A percentile compares a stretch with the other conserved stretches of the same genome.
Evolutionary conservation across 2,329 filamentous ascomycete species (phyloP).

Genomic region (Diaporthe capsici): DNA sequence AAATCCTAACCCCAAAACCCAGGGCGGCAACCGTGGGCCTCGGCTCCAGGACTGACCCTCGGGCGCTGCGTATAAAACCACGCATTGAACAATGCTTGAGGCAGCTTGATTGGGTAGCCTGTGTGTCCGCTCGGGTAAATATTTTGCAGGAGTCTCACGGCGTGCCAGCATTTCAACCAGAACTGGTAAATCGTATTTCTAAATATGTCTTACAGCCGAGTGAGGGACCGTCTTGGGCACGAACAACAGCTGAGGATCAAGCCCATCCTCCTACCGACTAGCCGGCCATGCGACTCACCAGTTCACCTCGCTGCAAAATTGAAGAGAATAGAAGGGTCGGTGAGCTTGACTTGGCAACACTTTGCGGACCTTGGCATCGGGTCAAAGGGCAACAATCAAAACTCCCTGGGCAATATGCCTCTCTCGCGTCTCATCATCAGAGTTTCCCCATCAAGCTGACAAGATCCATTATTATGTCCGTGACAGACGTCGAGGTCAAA

Average conservation of each 20-base stretch:
- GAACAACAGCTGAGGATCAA: not conserved
- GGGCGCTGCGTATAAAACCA: not conserved
- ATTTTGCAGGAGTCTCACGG: not conserved
- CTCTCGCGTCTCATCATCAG: not conserved
- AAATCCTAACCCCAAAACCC: conserved; percentile 31
- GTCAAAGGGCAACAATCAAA: not conserved
- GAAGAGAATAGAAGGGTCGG: not conserved
- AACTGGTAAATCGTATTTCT: not conserved
- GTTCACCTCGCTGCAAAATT: not conserved
- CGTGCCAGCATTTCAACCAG: not conserved
- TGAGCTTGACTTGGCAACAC: not conserved
- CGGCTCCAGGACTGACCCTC: not conserved
- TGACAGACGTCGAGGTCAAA: conserved; percentile 6
- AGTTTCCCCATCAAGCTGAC: conserved; percentile 14
- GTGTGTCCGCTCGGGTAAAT: not conserved
- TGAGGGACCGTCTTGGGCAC: not conserved
- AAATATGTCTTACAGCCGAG: not conserved
- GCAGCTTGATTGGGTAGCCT: not conserved
- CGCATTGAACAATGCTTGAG: not conserved
- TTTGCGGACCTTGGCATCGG: not conserved
- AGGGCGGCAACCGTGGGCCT: not conserved
- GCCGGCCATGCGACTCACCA: not conserved
- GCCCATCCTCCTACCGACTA: not conserved
- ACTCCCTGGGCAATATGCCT: not conserved
- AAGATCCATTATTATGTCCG: conserved; percentile 14